A percentile compares a stretch with the other conserved stretches of the same genome.
These are phyloP conservation scores for Choiromyces venosus DNA, from an alignment of 495 filamentous ascomycete species.

Conservation along the genomic window DNA sequence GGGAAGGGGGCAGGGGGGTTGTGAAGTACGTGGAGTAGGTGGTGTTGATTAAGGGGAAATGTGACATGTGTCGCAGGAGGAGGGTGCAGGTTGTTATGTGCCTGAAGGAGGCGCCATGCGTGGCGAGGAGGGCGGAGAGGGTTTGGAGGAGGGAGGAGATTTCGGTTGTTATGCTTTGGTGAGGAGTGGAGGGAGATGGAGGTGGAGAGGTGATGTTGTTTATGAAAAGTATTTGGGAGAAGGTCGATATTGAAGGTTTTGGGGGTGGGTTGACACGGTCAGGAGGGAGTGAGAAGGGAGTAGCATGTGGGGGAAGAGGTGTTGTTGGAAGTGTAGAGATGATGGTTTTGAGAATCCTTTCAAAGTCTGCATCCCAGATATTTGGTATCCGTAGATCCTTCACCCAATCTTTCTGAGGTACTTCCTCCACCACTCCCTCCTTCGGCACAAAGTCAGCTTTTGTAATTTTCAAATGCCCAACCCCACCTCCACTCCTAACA, in stretches of 20 bases:
- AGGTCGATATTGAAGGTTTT: background rate
- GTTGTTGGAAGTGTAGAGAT: background rate
- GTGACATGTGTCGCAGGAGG: constrained; percentile 69
- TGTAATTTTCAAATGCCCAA: constrained; percentile 54
- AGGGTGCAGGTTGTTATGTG: constrained; percentile 70
- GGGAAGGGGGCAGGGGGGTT: constrained; percentile 72
- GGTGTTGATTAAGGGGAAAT: constrained; percentile 68
- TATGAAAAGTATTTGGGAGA: constrained; percentile 23
- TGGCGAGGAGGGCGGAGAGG: constrained; percentile 21
- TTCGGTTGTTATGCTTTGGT: constrained; percentile 18
- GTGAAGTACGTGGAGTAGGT: constrained; percentile 65
- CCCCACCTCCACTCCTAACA: constrained; percentile 67
- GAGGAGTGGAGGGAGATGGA: background rate
- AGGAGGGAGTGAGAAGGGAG: constrained; percentile 48
- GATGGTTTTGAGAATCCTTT: constrained; percentile 38
- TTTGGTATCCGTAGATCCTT: constrained; percentile 50
- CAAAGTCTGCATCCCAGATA: constrained; percentile 49
- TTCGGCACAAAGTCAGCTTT: constrained; percentile 56
- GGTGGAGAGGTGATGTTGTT: constrained; percentile 23
- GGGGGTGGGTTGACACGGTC: constrained; percentile 19
- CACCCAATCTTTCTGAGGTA: constrained; percentile 44
- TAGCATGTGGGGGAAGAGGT: background rate
- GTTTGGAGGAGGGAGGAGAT: constrained; percentile 16
- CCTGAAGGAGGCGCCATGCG: constrained; percentile 43
- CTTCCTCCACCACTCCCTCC: constrained; percentile 29